These are phyloP conservation scores for Ascobolus immersus DNA, from an alignment of 495 filamentous ascomycete species.

Conservation along the genomic window DNA sequence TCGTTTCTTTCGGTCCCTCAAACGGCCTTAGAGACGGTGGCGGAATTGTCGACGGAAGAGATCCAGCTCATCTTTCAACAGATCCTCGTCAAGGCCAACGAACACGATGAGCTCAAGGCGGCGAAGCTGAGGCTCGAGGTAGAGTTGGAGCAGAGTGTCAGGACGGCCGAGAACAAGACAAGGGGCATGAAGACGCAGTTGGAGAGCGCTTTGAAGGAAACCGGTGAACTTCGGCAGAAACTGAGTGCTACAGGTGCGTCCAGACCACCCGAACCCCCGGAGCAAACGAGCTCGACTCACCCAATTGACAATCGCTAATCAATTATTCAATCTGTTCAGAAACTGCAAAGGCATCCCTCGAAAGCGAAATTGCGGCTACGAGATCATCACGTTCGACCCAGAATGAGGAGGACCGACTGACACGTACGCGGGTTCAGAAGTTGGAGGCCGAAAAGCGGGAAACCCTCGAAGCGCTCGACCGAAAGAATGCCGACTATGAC, in stretches of 20 bases:
- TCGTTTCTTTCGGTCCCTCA: constrained; percentile 13
- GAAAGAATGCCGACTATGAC: constrained; percentile 70
- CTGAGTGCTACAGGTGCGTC: constrained; percentile 52
- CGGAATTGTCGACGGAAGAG: constrained; percentile 10
- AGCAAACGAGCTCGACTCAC: constrained; percentile 7
- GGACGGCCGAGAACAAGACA: constrained; percentile 51
- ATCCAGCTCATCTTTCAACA: constrained; percentile 15
- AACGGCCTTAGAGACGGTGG: constrained; percentile 8
- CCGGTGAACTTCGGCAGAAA: constrained; percentile 49
- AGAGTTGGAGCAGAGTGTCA: constrained; percentile 74
- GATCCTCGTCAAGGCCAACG: constrained; percentile 48
- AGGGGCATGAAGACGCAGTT: constrained; percentile 52
- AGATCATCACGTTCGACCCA: constrained; percentile 52
- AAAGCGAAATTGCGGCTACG: constrained; percentile 56
- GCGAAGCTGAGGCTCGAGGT: constrained; percentile 69
- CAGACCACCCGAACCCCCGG: constrained; percentile 15
- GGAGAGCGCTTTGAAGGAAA: constrained; percentile 59
- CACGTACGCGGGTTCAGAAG: constrained; percentile 55
- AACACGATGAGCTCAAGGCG: constrained; percentile 49
- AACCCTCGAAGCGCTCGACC: constrained; percentile 61
- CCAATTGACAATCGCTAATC: constrained; percentile 4
- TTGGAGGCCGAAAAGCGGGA: constrained; percentile 82
- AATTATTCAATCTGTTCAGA: constrained; percentile 23
- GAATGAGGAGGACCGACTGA: constrained; percentile 44
- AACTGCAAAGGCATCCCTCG: constrained; percentile 35